Percentiles rank a stretch among this genome's conserved stretches.
Evolutionary conservation across 2,329 filamentous ascomycete genomes (phyloP).

Genomic region (Exophiala lecanii-corni): DNA sequence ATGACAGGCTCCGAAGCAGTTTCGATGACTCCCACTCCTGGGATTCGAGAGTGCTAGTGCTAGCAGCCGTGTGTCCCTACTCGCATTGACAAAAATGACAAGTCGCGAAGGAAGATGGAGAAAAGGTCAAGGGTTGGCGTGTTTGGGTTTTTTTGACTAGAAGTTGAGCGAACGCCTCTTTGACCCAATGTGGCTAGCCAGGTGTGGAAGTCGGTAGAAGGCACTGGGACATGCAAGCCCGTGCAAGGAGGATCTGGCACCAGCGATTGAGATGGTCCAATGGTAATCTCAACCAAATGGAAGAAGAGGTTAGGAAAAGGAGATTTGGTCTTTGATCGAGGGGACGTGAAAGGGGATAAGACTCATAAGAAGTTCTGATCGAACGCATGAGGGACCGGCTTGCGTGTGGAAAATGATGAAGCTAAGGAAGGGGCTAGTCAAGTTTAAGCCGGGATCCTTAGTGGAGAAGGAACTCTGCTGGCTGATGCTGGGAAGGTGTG

Average conservation of each 20-base stretch:
- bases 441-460: too few relatives aligned
- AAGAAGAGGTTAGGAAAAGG: conserved; percentile 1
- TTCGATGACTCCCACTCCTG: too few relatives aligned
- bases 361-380: not conserved
- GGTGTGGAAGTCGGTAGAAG: conserved; percentile 18
- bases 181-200: conserved; percentile 11
- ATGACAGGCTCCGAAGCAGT: not conserved
- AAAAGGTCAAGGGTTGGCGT: conserved; percentile 10
- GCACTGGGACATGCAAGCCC: conserved; percentile 15
- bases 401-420: too few relatives aligned
- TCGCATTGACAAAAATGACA: too few relatives aligned
- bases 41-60: too few relatives aligned
- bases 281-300: conserved; percentile 5
- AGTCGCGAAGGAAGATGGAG: conserved; percentile 4
- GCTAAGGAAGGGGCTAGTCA: too few relatives aligned
- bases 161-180: conserved; percentile 14
- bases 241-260: conserved; percentile 10
- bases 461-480: conserved; percentile 20
- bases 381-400: too few relatives aligned
- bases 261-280: conserved; percentile 12
- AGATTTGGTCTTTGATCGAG: not conserved
- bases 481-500: too few relatives aligned
- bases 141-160: conserved; percentile 16
- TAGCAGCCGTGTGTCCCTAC: too few relatives aligned
- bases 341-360: not conserved